Evolutionary conservation across 352 stramenopile species (phyloP).

Genomic region (Phytophthora melonis): DNA sequence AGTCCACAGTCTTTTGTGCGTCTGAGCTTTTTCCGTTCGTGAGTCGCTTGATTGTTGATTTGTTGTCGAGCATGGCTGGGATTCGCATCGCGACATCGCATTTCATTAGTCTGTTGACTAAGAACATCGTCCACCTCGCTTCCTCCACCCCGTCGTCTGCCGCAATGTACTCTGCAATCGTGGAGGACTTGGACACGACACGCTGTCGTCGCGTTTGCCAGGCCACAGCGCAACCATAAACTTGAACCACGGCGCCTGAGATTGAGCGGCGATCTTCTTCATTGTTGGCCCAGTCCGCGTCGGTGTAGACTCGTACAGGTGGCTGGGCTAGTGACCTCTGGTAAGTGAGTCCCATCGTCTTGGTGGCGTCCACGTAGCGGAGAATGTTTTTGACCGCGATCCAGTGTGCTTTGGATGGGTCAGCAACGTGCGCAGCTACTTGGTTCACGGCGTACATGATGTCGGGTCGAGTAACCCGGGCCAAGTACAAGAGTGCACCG

Average conservation of each 20-base stretch:
- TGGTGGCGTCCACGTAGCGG: constrained; percentile 14
- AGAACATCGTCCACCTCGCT: neutral
- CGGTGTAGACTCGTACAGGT: no score
- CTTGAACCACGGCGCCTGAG: neutral
- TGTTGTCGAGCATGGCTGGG: constrained; percentile 21
- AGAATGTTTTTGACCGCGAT: constrained; percentile 19
- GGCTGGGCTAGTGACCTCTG: no score
- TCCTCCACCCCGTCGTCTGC: constrained; percentile 19
- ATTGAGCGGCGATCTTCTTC: constrained; percentile 12
- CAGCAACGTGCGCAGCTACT: constrained; percentile 1
- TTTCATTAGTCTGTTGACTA: neutral
- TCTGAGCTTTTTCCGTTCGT: constrained; percentile 20
- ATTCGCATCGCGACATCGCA: neutral
- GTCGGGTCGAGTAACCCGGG: constrained; percentile 6
- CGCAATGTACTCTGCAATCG: constrained; percentile 18
- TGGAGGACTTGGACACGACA: constrained; percentile 23
- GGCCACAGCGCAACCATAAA: neutral
- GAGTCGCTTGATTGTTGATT: constrained; percentile 12
- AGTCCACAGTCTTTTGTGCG: constrained; percentile 23
- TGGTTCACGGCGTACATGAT: constrained; percentile 23
- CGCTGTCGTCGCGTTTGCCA: constrained; percentile 14
- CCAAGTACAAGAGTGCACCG: constrained; percentile 6
- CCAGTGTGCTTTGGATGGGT: constrained; percentile 13
- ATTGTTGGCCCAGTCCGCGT: constrained; percentile 1
- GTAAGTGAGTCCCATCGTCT: neutral